Base-by-base conservation (phyloP, 106 monocot species). In the Allium fistulosum region DNA sequence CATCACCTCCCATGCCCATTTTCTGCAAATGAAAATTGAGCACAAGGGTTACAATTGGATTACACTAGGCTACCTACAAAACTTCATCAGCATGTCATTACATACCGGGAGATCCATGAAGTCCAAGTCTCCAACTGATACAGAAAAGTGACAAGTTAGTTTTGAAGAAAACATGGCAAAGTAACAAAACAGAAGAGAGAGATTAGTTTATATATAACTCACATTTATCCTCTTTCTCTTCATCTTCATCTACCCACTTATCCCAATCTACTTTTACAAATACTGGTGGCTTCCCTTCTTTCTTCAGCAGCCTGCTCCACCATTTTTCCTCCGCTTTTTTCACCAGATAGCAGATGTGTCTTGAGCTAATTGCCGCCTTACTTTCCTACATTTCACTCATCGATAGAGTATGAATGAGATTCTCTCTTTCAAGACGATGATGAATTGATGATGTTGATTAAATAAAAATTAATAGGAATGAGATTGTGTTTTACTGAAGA, bases 181-280 rank as follows among this genome's bases (percentile, higher is more conserved):
- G 60, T 11, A 26, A 48, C 45, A 8, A 17, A 12, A 53, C 48
- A 9, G 7, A 57, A 37, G 71, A 13, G 48, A 11, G n/a, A 45
- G 9, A 55, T 9, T 14, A 17, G 15, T 46, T 45, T 10, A 7
- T 13, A 7, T 13, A 59, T 47, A 17, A 15, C 62, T 71, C 10
- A 86, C 86, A 57, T 76, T 68, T 80, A 51, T 61, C 49, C 53
- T 71, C 82, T 7, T 75, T 66, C 15, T 82, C 86, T 13, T 94
- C 94, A 72, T 89, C 85, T 77, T 94, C 94, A 79, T 94, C 94
- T 15, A 90, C 49, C 94, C 94, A 94, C 74, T 80, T 94, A 63
- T 94, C 87, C 94, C 94, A 94, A 67, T 94, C 94, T 15, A 94
- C 90, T 65, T 90, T 94, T 27, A 94, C 61, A 48, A 69, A 94